Base-by-base conservation (phyloP, 257 asterid species). In the Gentiana macrophylla region DNA sequence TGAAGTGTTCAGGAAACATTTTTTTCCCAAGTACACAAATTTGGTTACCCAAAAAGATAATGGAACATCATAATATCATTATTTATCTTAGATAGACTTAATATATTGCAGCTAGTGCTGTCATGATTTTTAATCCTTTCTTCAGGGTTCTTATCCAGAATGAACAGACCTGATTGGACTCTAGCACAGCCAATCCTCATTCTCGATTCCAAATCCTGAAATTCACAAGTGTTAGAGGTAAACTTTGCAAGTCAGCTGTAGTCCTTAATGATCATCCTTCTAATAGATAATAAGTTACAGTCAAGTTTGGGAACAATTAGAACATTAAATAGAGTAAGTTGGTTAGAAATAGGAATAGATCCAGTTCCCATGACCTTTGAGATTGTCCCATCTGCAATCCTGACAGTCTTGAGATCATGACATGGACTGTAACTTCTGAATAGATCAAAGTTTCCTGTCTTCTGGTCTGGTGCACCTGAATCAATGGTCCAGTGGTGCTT, bases 31-130 rank as follows among this genome's bases (percentile, higher is more conserved):
- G 32, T 61, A 51, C 12, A 32, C 6, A 32, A 62, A 36, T 46
- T 64, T 4, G 51, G 62, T 37, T 55, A 56, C 47, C 57, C 57
- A 36, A 49, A n/a, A n/a, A 24, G 41, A 36, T 3, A 60, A 11
- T 60, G 49, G 8, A 57, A 38, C 13, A 50, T 37, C 59, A 61
- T 61, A 12, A 24, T 8, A 4, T 38, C 43, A 61, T 8, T 37
- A 9, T 38, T 49, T 36, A 0, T 24, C 24, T 24, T 24, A 24
- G 24, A 24, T 24, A 24, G 24, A 24, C 24, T 24, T 24, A 24
- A 24, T 24, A 24, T 24, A 24, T 15, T 15, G 24, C 1, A 24
- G 24, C 24, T 0, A 24, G 24, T 24, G 24, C 24, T 24, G 24
- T 0, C 24, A 24, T 24, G 24, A 24, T 0, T 24, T 0, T 24